Percentiles rank a stretch among this genome's conserved stretches.
These are phyloP conservation scores for Trichoderma orchidacearum DNA, from an alignment of 495 filamentous ascomycete genomes.

Conservation along the genomic window DNA sequence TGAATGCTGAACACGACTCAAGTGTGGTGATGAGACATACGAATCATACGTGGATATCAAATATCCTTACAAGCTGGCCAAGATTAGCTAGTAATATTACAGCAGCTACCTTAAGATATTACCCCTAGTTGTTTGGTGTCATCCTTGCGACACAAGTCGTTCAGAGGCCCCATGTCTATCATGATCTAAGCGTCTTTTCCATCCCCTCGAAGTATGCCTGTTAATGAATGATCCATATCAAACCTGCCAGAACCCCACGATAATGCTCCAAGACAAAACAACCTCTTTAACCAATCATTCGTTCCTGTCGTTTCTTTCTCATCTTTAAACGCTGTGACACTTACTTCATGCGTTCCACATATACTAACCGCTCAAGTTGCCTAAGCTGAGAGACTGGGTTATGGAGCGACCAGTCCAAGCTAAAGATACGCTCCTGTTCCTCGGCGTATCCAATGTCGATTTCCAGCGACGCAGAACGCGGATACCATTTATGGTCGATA, in stretches of 20 bases:
- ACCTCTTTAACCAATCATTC: no score
- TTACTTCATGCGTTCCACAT: background rate
- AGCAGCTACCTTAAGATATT: background rate
- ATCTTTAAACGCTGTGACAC: background rate
- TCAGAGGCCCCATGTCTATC: background rate
- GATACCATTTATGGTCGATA: background rate
- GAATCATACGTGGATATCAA: background rate
- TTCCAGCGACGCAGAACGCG: background rate
- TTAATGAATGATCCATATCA: background rate
- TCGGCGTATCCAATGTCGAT: background rate
- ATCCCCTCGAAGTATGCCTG: background rate
- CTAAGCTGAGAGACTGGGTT: background rate
- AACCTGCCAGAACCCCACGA: background rate
- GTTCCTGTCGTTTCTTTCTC: no score
- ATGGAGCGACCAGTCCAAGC: background rate
- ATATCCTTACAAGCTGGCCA: background rate
- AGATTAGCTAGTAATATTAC: background rate
- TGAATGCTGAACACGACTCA: no score
- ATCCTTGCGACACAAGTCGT: background rate
- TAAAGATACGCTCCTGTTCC: background rate
- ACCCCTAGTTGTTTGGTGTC: background rate
- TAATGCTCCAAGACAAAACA: no score
- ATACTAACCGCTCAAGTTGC: background rate
- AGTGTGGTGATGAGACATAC: no score
- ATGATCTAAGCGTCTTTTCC: background rate